These are phyloP conservation scores for Paraphoma chrysanthemicola DNA, from an alignment of 2,329 filamentous ascomycete genomes.

Conservation along the genomic window DNA sequence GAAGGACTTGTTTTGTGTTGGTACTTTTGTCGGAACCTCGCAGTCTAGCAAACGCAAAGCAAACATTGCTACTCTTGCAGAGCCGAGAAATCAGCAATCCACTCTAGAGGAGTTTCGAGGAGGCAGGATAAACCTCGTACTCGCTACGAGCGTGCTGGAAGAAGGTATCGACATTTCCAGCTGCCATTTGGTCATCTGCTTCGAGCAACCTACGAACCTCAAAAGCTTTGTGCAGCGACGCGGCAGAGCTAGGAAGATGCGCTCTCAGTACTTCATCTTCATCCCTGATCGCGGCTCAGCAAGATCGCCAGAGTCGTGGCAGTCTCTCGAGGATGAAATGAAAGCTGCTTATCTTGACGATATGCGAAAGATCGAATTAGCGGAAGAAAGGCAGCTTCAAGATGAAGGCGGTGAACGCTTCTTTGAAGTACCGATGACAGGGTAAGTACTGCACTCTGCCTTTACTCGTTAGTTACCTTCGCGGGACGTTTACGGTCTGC, in stretches of 20 bases:
- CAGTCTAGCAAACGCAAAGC: conserved; percentile 50
- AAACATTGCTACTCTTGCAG: conserved; percentile 58
- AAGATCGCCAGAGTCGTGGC: conserved; percentile 62
- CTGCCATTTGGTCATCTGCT: conserved; percentile 71
- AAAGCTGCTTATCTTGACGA: conserved; percentile 72
- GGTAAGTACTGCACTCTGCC: conserved; percentile 22
- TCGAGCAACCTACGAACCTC: conserved; percentile 66
- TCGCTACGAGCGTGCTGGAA: conserved; percentile 65
- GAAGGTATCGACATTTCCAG: conserved; percentile 69
- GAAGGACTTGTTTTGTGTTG: conserved; percentile 47
- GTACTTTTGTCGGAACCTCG: conserved; percentile 63
- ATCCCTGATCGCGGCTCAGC: conserved; percentile 43
- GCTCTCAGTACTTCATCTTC: conserved; percentile 64
- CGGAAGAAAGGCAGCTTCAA: conserved; percentile 54
- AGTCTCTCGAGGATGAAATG: conserved; percentile 74
- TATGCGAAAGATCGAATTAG: conserved; percentile 56
- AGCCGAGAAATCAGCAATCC: conserved; percentile 55
- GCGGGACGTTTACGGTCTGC: no score
- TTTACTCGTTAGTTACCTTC: neutral
- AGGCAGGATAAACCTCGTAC: conserved; percentile 63
- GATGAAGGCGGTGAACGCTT: conserved; percentile 54
- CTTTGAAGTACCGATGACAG: conserved; percentile 32
- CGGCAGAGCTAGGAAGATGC: conserved; percentile 65
- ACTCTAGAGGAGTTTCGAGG: conserved; percentile 62
- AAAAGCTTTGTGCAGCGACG: conserved; percentile 71